Base-by-base conservation (phyloP, 148 eudicot species). In the Limonium bicolor region DNA sequence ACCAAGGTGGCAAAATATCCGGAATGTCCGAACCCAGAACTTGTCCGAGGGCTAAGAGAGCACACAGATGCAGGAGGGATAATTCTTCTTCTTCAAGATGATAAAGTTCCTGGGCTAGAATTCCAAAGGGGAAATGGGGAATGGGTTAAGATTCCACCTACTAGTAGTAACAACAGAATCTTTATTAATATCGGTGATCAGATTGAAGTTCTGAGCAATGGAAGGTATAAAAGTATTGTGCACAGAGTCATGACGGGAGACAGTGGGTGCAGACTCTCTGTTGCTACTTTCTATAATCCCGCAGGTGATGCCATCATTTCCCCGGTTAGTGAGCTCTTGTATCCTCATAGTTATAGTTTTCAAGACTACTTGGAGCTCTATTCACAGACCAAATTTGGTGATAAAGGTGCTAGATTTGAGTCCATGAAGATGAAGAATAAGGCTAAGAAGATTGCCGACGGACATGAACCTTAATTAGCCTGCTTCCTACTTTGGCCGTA, bases 61-160 rank as follows among this genome's bases (percentile, higher is more conserved):
- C 95, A 86, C 70, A 81, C 95, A 2, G 95, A 86, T 34, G 95
- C 95, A 7, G 93, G 95, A 27, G 93, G 93, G 27, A 69, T 86
- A 50, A 74, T 81, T 35, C 65, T 86, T 0, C 77, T 86, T 55
- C 78, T 86, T 62, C 95, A 86, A 48, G 95, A 81, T 30, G 82
- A 73, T 50, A 64, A 73, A 63, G 95, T 84, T 49, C 71, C 82
- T 17, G 95, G 94, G 0, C 78, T 84, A 40, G 88, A 84, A 63
- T 72, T 84, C 22, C 90, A 76, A 45, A 84, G 80, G 43, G n/a
- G n/a, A n/a, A 90, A 73, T 58, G 83, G 66, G n/a, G 46, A 74
- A 24, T 86, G 95, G 95, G 45, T 86, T 40, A 86, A 74, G 60
- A 92, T 86, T 33, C 92, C 93, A 2, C 93, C 93, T 3, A 65